Evolutionary conservation across 192 early-diverging fungal genomes (phyloP), one percentile per base, ranked within the genome.

Genomic region (Ambispora gerdemannii): DNA sequence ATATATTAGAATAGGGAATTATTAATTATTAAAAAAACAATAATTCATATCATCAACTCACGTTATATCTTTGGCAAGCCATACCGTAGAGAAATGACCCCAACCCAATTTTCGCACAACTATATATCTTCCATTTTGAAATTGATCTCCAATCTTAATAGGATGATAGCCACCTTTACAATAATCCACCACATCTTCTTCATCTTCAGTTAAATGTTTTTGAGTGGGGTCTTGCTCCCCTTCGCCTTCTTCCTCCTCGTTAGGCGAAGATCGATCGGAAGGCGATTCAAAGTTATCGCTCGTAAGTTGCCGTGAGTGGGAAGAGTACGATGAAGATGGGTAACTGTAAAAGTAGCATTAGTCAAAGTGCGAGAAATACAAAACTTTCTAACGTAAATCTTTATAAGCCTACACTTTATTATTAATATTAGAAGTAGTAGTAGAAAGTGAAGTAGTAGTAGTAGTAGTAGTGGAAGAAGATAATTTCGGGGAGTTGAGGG

Each of bases 61-160:
- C 85, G 82, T 79, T 67, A 75, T 75, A 76, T 98, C 94, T 59
- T 84, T 81, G 13, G 89, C 92, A 52, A 98, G 86, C 96, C 96
- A 98, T 8, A 98, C 96, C 0, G 96, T 98, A 27, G 93, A 95
- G 72, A 98, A 98, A 71, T 98, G 96, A 17, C 96, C 96, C 96
- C 96, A 98, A 19, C 96, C 96, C 34, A 98, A 87, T 77, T 98
- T 98, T 67, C 92, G 86, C 47, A 96, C 73, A 24, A 97, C 83
- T n/a, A 76, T 80, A 78, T 98, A 98, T 24, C 90, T 86, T 6
- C 84, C 82, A 15, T 90, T 85, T 50, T 91, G 87, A 74, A 91
- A 95, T 20, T 49, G 62, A 67, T 98, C 96, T 6, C 91, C 93
- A 30, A 94, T 81, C 59, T 86, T 80, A 34, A 96, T 85, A 0